These are phyloP conservation scores for Acanthamoeba sp. DNA, from an alignment of 208 protist species.

Conservation along the genomic window DNA sequence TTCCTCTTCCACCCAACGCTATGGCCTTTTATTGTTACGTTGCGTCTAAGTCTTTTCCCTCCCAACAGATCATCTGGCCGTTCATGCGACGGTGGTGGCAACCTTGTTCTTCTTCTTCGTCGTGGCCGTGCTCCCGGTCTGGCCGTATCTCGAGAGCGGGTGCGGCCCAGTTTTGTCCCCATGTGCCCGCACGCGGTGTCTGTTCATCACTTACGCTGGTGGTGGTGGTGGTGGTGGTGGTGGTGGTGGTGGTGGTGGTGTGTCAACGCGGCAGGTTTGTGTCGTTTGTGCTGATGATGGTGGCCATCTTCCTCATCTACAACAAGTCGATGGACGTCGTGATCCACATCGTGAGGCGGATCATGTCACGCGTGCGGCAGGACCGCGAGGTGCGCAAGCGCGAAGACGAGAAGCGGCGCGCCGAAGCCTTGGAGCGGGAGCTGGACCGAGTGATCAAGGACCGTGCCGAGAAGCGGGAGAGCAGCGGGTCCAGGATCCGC, in stretches of 20 bases:
- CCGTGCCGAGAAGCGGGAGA: background rate
- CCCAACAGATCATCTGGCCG: constrained; percentile 46
- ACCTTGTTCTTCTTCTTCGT: constrained; percentile 53
- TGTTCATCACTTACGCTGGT: too few relatives aligned
- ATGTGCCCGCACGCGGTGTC: too few relatives aligned
- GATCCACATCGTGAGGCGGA: background rate
- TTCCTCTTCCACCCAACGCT: background rate
- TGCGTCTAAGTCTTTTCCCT: too few relatives aligned
- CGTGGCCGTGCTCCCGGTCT: constrained; percentile 37
- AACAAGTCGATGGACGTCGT: constrained; percentile 24
- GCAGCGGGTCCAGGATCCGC: background rate
- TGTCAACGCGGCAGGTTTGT: too few relatives aligned
- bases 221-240: too few relatives aligned
- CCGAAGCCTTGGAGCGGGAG: constrained; percentile 9
- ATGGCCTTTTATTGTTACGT: too few relatives aligned
- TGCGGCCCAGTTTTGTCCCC: background rate
- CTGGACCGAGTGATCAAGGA: background rate
- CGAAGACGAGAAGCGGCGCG: constrained; percentile 2
- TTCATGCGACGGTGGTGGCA: constrained; percentile 3
- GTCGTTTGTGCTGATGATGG: constrained; percentile 60
- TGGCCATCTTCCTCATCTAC: constrained; percentile 61
- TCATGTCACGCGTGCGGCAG: background rate
- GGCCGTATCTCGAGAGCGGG: constrained; percentile 43
- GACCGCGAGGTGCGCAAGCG: background rate
- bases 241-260: too few relatives aligned